Evolutionary conservation across 2,329 filamentous ascomycete species (phyloP).

Genomic region (Atkinsonella texensis): DNA sequence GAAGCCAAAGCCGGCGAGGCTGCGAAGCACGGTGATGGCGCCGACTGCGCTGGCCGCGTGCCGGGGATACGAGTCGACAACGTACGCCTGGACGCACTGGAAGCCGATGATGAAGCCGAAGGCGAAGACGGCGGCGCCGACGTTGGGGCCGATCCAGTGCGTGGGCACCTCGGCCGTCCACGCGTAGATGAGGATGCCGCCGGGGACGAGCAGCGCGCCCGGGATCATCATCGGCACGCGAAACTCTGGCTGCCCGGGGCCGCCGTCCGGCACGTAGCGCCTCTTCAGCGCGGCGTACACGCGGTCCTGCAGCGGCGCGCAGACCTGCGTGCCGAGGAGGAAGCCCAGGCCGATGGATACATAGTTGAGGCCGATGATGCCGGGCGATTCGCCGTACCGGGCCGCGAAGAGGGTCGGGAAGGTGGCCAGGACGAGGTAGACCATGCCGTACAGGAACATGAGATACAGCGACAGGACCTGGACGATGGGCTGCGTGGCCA

Average conservation of each 20-base stretch:
- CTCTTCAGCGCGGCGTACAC: slow-evolving; percentile 31
- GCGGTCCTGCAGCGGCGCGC: slow-evolving; percentile 32
- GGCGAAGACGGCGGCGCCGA: slow-evolving; percentile 28
- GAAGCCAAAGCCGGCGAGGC: slow-evolving; percentile 37
- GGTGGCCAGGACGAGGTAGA: slow-evolving; percentile 41
- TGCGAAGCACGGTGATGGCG: slow-evolving; percentile 32
- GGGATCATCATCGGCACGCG: slow-evolving; percentile 30
- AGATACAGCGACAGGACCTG: slow-evolving; percentile 54
- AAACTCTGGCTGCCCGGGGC: slow-evolving; percentile 28
- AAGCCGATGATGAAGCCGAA: slow-evolving; percentile 28
- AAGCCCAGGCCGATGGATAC: slow-evolving; percentile 18
- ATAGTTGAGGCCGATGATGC: slow-evolving; percentile 30
- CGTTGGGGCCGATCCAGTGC: slow-evolving; percentile 34
- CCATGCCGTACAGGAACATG: slow-evolving; percentile 50
- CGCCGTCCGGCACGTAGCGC: slow-evolving; percentile 23
- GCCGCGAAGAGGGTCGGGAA: slow-evolving; percentile 44
- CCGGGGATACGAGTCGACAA: slow-evolving; percentile 34
- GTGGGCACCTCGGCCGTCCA: slow-evolving; percentile 30
- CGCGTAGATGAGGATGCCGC: slow-evolving; percentile 33
- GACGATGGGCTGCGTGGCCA: slow-evolving; percentile 51
- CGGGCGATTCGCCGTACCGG: slow-evolving; percentile 41
- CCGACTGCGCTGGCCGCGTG: slow-evolving; percentile 34
- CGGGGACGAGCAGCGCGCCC: slow-evolving; percentile 27
- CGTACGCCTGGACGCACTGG: slow-evolving; percentile 33
- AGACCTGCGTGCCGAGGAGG: slow-evolving; percentile 22